Base-by-base conservation (phyloP, 768 basidiomycete genomes). In the Cantharellus cinnabarinus region DNA sequence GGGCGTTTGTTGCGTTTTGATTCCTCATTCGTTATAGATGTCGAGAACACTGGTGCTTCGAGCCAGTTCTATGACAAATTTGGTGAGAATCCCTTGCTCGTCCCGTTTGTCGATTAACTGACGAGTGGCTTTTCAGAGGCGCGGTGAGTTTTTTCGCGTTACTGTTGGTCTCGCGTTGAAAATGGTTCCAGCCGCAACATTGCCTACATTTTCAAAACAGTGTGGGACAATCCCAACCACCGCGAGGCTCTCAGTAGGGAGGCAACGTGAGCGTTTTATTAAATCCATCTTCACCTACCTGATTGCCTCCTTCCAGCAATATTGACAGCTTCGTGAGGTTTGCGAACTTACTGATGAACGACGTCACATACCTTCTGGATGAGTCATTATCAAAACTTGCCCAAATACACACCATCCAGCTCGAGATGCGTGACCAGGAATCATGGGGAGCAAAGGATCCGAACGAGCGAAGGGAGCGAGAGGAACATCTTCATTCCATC, bases 1-100 rank as follows among this genome's bases (percentile, higher is more conserved):
- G 20, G 20, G 20, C 20, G 20, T 29, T 29, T 29, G 20, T 29
- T 20, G 20, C 42, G 38, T 34, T 2, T 4, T 20, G 14, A 50
- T 10, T n/a, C 37, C 35, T 35, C 20, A 29, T 60, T 41, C 60
- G 14, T 54, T 14, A 10, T 67, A 94, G 94, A 98, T 78, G 91
- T 97, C 51, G 95, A 99, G 69, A 84, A 85, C 65, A 99, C 95
- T 0, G 95, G 95, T 39, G 89, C 91, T 29, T 94, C 91, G 67
- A 94, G 91, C 0, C 94, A 98, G 67, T 98, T 99, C 72, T 98
- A 95, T 71, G 94, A 95, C 69, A 93, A 95, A 80, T 94, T 93
- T 67, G 87, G 87, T 88, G 66, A 63, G 84, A 78, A 14, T 41
- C 3, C 38, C 39, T 57, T 51, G 35, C 5, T 14, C 4, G 42